Evolutionary conservation across 2,329 filamentous ascomycete species (phyloP).

Genomic region (Colletotrichum graminicola): DNA sequence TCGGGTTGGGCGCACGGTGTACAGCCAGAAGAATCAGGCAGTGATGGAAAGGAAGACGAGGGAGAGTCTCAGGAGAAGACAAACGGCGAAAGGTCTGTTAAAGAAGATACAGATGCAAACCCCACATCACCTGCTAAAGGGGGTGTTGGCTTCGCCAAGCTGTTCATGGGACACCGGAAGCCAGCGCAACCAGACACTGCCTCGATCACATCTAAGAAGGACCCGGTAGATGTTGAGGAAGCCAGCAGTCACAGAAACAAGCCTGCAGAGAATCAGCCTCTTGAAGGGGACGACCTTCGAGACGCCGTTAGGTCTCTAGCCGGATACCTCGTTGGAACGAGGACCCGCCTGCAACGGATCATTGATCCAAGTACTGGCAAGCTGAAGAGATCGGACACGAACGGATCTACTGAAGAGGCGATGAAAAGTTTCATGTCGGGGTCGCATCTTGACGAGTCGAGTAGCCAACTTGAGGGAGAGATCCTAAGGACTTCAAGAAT

Average conservation of each 20-base stretch:
- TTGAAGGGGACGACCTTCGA: constrained; percentile 86
- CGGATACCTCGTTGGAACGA: constrained; percentile 88
- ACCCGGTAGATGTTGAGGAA: constrained; percentile 65
- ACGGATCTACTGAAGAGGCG: constrained; percentile 60
- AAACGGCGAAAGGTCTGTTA: constrained; percentile 50
- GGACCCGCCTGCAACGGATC: constrained; percentile 72
- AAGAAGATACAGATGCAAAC: constrained; percentile 43
- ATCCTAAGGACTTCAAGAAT: constrained; percentile 82
- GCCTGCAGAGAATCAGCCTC: constrained; percentile 61
- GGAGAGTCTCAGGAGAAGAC: constrained; percentile 52
- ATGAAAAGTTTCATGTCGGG: constrained; percentile 69
- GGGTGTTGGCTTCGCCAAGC: constrained; percentile 64
- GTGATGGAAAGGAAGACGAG: constrained; percentile 50
- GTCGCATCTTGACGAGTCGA: constrained; percentile 57
- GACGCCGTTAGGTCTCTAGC: constrained; percentile 86
- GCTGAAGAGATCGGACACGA: constrained; percentile 63
- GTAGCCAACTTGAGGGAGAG: constrained; percentile 75
- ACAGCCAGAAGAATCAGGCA: constrained; percentile 61
- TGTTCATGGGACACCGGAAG: constrained; percentile 64
- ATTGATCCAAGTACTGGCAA: constrained; percentile 73
- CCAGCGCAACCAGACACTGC: constrained; percentile 62
- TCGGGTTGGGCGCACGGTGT: constrained; percentile 64
- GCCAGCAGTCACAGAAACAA: constrained; percentile 64
- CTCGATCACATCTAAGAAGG: constrained; percentile 71
- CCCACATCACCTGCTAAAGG: constrained; percentile 53